phyloP scores from a whole-genome alignment of 768 basidiomycete genomes.

The Boletus rex-veris region DNA sequence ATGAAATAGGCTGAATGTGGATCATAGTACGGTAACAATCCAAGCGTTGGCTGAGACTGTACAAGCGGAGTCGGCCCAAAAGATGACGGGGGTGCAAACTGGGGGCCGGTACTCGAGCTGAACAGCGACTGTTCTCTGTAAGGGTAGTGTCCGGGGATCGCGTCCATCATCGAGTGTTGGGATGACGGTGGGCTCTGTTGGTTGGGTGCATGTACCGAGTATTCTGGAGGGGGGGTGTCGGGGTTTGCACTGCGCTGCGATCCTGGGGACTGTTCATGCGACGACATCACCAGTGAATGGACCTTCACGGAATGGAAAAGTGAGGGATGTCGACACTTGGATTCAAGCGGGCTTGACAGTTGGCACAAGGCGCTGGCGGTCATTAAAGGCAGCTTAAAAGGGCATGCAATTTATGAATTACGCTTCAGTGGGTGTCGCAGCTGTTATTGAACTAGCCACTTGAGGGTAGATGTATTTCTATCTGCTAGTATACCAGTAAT shows the following conservation, averaged over 20 bases:
- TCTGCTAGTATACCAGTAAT: neutral
- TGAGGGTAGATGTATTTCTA: neutral
- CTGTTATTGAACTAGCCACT: neutral
- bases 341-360: neutral
- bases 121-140: conserved; percentile 15
- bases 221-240: conserved; percentile 30
- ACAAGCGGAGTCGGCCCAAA: conserved; percentile 42
- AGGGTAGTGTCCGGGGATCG: conserved; percentile 14
- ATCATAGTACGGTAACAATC: conserved; percentile 41
- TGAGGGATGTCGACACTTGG: neutral
- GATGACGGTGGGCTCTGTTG: conserved; percentile 14
- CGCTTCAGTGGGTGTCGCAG: neutral
- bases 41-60: conserved; percentile 34
- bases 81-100: conserved; percentile 14
- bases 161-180: conserved; percentile 14
- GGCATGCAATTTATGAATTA: neutral
- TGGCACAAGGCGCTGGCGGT: neutral
- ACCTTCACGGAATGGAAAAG: neutral
- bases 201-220: conserved; percentile 19
- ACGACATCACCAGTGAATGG: conserved; percentile 9
- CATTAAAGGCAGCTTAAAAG: neutral
- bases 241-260: conserved; percentile 22
- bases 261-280: conserved; percentile 10
- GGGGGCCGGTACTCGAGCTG: conserved; percentile 12
- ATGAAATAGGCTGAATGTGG: conserved; percentile 39